phyloP scores from a whole-genome alignment of 306 rosid genomes.

The Lagenaria siceraria region DNA sequence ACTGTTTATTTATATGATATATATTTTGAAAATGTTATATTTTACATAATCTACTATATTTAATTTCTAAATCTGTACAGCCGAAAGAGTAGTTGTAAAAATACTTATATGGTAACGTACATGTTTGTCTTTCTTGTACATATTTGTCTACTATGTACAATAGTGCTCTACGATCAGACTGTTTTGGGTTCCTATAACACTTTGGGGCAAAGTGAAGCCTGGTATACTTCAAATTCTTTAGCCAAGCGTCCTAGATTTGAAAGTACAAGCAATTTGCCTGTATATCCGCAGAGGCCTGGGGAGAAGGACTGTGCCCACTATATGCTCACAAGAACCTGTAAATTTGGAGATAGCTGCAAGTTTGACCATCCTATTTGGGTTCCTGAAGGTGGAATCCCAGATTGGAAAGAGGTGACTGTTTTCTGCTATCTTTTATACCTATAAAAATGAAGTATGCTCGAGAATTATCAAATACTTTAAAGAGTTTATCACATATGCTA shows the following conservation, averaged over 20 bases:
- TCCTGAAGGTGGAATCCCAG: constrained; percentile 99
- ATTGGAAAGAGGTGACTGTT: constrained; percentile 99
- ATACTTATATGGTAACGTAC: constrained; percentile 51
- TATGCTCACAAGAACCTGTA: constrained; percentile 99
- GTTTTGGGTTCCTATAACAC: constrained; percentile 60
- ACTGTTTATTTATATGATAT: not conserved
- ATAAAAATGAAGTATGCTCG: constrained; percentile 17
- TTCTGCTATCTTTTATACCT: constrained; percentile 40
- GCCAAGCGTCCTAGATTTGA: constrained; percentile 96
- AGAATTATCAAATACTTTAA: not conserved
- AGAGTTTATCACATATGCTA: not conserved
- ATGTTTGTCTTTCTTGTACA: constrained; percentile 52
- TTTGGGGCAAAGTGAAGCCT: constrained; percentile 89
- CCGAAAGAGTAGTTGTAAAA: constrained; percentile 36
- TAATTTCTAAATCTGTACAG: constrained; percentile 23
- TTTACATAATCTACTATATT: constrained; percentile 13
- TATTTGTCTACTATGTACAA: constrained; percentile 53
- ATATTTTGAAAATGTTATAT: not conserved
- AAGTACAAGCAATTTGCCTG: constrained; percentile 73
- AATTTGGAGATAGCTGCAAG: constrained; percentile 96
- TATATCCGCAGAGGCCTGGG: constrained; percentile 97
- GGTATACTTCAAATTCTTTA: constrained; percentile 77
- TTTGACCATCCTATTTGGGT: constrained; percentile 99
- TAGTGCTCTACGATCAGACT: constrained; percentile 89
- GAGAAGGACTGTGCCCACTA: constrained; percentile 99